These are phyloP conservation scores for Bipolaris zeicola DNA, from an alignment of 2,329 filamentous ascomycete genomes.

Conservation along the genomic window DNA sequence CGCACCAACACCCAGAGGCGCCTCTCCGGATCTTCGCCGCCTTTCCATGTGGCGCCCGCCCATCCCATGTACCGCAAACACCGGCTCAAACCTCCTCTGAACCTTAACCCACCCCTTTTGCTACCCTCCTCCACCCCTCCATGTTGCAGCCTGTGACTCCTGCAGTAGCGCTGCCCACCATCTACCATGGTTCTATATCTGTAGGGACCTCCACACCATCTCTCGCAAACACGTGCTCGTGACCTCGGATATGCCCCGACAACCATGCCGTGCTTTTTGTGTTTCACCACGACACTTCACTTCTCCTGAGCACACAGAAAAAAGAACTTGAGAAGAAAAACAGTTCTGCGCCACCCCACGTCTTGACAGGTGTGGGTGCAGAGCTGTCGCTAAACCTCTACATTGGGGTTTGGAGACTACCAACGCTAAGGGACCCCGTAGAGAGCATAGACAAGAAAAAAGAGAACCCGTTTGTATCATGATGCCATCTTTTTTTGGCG, in stretches of 20 bases:
- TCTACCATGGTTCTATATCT: background rate
- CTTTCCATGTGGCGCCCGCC: slow-evolving; percentile 1
- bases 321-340: background rate
- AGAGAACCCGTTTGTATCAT: background rate
- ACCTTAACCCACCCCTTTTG: background rate
- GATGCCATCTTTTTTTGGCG: background rate
- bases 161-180: background rate
- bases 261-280: background rate
- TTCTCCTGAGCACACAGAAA: background rate
- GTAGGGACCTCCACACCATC: background rate
- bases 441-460: background rate
- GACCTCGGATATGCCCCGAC: background rate
- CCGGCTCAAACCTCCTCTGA: background rate
- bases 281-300: background rate
- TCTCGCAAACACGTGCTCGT: background rate
- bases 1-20: background rate
- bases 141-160: slow-evolving; percentile 1
- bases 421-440: background rate
- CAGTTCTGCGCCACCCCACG: background rate
- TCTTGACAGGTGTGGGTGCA: background rate
- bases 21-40: slow-evolving; percentile 7
- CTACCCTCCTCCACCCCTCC: background rate
- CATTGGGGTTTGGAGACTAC: background rate
- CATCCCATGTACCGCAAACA: background rate
- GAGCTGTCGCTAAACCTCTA: background rate